Base-by-base conservation (phyloP, 495 filamentous ascomycete genomes). In the Cercophora scortea region DNA sequence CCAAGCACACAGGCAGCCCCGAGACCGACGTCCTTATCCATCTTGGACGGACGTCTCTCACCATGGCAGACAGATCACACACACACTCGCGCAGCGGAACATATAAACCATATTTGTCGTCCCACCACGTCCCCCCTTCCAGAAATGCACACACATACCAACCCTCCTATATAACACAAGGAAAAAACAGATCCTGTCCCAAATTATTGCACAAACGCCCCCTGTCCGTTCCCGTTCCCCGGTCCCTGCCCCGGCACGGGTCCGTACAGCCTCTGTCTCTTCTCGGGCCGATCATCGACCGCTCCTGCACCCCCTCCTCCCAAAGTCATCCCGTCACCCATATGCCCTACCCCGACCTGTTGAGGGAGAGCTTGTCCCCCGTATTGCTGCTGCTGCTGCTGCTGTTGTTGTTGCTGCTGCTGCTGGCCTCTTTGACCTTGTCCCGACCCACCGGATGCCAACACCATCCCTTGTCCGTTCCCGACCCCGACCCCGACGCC, bases 361-460 rank as follows among this genome's bases (percentile, higher is more conserved):
- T 25, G 25, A 7, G 62, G 55, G 32, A 69, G 59, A 19, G 55
- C 53, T 25, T 61, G 56, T 58, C 63, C 65, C 12, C 57, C 53
- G 55, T 64, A 72, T 41, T 70, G 66, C 39, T 61, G 66, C 45
- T 43, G 47, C 25, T 25, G 25, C 25, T 25, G 50, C n/a, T 50
- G 55, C 36, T 40, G 48, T 44, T 43, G 41, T 12, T 38, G 35
- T 12, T 38, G 35, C 17, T 52, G 50, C 6, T 46, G 50, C n/a
- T 50, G 55, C 36, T 40, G 48, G 2, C n/a, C 66, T 11, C 16
- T 10, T 11, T 45, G 43, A 3, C 13, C 9, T 17, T 17, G 42
- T 44, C 17, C 13, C 10, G 66, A 67, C 17, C 69, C 72, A 11
- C 70, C 72, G 4, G 72, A 69, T 8, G 72, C 74, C 40, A 76